Evolutionary conservation across 331 rosid species (phyloP).

Genomic region (Pyrus hybrid): DNA sequence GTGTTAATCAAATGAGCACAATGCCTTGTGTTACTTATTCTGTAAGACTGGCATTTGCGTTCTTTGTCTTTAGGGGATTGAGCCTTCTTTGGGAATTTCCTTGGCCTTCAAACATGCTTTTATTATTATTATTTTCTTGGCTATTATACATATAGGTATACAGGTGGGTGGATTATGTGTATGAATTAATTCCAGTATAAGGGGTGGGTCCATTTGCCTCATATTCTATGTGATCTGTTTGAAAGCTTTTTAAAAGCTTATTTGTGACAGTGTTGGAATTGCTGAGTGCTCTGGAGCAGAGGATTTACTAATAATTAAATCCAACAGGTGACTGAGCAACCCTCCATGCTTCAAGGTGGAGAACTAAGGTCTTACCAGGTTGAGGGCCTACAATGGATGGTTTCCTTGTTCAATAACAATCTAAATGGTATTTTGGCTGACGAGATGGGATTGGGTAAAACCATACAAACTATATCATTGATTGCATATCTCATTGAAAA

Average conservation of each 20-base stretch:
- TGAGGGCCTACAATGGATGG: constrained; percentile 99
- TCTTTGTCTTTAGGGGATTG: background rate
- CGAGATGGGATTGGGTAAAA: constrained; percentile 99
- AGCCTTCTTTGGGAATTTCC: background rate
- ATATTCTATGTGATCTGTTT: background rate
- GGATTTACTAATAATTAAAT: constrained; percentile 18
- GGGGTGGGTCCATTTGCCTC: background rate
- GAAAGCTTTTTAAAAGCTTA: background rate
- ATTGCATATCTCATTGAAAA: constrained; percentile 74
- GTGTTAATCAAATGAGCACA: background rate
- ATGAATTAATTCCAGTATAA: background rate
- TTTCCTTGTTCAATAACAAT: constrained; percentile 92
- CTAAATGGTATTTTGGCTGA: constrained; percentile 97
- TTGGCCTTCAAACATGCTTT: background rate
- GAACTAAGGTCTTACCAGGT: constrained; percentile 86
- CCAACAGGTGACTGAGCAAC: constrained; percentile 90
- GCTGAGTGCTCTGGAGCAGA: constrained; percentile 14
- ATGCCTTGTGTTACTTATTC: background rate
- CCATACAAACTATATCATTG: constrained; percentile 92
- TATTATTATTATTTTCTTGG: background rate
- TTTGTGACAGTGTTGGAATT: background rate
- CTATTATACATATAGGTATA: background rate
- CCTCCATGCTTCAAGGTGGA: constrained; percentile 91
- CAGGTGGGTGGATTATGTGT: background rate
- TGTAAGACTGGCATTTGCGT: background rate